Evolutionary conservation across 305 asterid genomes (phyloP), one percentile per base, ranked within the genome.

Genomic region (Fraxinus angustifolia): DNA sequence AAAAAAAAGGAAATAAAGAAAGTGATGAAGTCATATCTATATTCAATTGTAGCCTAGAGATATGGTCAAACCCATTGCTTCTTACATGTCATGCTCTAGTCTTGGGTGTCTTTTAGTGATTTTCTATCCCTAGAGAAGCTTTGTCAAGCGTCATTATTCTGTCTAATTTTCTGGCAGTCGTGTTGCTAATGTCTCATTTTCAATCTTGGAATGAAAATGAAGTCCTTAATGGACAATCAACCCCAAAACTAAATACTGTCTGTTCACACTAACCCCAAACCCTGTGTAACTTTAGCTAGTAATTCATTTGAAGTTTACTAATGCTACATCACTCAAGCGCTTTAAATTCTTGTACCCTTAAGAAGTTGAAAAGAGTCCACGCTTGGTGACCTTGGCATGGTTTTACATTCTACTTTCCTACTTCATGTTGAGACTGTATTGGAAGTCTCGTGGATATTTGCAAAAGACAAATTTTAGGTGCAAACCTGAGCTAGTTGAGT

Each of bases 181-280:
- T 70, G 75, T 70, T 30, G 45, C 75, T 31, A 70, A 70, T 30
- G 73, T 70, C 12, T 83, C 78, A 38, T 70, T 79, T 34, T 65
- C 76, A 81, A 45, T 75, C 78, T 34, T 72, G 36, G 75, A 70
- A 84, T 72, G 78, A 76, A 78, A 73, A 68, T 74, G 6, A 30
- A 3, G 21, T 62, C 75, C 36, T 23, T 78, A 26, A 16, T 73
- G 78, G 76, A 45, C 31, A 45, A 14, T n/a, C 78, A 75, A 35
- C 74, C 53, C 34, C 4, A 76, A 16, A 62, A 45, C 36, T 38
- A 42, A 50, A 78, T 38, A 12, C 53, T 78, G 38, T 62, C 31
- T 45, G 19, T 30, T 78, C 62, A 45, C 6, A 28, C 56, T 23
- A 75, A 23, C 62, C 62, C 36, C 26, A 6, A 3, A 6, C 67